phyloP scores from a whole-genome alignment of 2,329 filamentous ascomycete species.

The Microsporum ferrugineum region DNA sequence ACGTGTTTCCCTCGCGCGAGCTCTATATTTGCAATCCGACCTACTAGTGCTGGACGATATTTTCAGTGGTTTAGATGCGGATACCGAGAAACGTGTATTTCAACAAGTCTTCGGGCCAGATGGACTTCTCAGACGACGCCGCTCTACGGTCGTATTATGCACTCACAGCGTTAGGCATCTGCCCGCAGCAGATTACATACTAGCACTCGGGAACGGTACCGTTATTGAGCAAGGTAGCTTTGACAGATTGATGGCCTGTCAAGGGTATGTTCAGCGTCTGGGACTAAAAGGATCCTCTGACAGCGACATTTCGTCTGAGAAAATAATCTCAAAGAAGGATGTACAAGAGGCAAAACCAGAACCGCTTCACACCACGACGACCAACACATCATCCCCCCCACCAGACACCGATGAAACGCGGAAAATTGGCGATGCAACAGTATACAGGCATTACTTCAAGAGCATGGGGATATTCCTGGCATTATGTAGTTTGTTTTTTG shows the following conservation, averaged over 20 bases:
- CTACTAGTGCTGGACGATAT: conserved; percentile 49
- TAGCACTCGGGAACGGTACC: conserved; percentile 24
- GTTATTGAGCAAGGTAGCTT: conserved; percentile 29
- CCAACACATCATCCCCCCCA: conserved; percentile 6
- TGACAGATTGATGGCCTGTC: conserved; percentile 18
- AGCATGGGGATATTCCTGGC: background rate
- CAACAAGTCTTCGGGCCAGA: conserved; percentile 29
- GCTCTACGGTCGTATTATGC: conserved; percentile 35
- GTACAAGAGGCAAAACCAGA: background rate
- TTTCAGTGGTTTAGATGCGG: conserved; percentile 49
- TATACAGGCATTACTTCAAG: conserved; percentile 4
- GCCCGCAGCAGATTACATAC: conserved; percentile 32
- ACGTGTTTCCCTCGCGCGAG: conserved; percentile 48
- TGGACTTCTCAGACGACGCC: conserved; percentile 32
- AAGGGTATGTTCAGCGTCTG: conserved; percentile 19
- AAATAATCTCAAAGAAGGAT: background rate
- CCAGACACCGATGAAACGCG: background rate
- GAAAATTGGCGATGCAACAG: background rate
- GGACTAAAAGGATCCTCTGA: conserved; percentile 7
- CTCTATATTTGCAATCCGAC: conserved; percentile 46
- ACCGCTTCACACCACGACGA: background rate
- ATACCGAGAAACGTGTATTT: conserved; percentile 52
- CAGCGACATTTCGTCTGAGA: background rate
- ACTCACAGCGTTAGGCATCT: conserved; percentile 33
- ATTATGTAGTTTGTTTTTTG: conserved; percentile 7